Conservation (phyloP, 805 yeast species). For the Yamadazyma sp. region DNA sequence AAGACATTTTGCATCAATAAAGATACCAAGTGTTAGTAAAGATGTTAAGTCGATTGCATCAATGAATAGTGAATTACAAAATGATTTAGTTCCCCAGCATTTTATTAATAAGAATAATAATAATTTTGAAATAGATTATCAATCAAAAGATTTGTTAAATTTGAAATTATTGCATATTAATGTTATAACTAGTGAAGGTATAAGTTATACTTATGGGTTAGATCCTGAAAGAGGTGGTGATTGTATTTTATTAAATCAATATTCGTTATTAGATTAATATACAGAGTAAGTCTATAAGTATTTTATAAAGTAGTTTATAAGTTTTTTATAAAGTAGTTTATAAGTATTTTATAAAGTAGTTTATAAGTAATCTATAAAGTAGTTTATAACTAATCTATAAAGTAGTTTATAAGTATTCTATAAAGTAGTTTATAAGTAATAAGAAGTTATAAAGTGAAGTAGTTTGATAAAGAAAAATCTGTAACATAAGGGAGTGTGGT, state of each 20-base stretch:
- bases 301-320: no score
- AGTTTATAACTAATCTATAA: no score
- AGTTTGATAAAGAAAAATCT: no score
- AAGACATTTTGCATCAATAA: slow-evolving; percentile 87
- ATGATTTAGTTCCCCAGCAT: slow-evolving; percentile 29
- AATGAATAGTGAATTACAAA: slow-evolving; percentile 34
- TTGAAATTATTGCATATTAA: slow-evolving; percentile 45
- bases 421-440: no score
- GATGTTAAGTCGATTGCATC: slow-evolving; percentile 46
- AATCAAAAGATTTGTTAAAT: slow-evolving; percentile 20
- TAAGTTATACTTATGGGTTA: slow-evolving; percentile 73
- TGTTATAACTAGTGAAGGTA: slow-evolving; percentile 81
- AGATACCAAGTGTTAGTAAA: slow-evolving; percentile 45
- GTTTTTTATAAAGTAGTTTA: no score
- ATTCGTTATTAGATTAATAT: slow-evolving; percentile 43
- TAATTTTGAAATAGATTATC: slow-evolving; percentile 8
- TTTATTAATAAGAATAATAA: slow-evolving; percentile 18
- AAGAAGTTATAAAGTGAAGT: no score
- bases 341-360: no score
- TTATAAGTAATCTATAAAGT: no score
- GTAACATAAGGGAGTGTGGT: slow-evolving; percentile 24
- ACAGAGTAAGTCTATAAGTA: no score
- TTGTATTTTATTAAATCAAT: slow-evolving; percentile 75
- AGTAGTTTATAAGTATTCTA: no score
- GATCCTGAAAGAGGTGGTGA: slow-evolving; percentile 93